phyloP scores from a whole-genome alignment of 345 rosid species.

The Euphorbia tirucalli region DNA sequence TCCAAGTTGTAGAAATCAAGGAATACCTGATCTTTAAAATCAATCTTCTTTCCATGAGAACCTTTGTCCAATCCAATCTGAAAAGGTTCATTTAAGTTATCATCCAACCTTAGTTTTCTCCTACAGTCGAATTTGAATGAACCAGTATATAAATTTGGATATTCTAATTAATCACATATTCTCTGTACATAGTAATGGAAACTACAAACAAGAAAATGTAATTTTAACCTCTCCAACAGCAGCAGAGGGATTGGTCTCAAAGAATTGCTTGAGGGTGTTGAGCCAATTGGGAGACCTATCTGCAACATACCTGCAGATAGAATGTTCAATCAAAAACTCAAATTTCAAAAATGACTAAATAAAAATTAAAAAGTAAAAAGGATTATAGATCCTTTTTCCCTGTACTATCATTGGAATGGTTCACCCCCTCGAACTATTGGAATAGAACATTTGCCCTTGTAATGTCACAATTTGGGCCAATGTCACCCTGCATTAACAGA shows the following conservation, averaged over 20 bases:
- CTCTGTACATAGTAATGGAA: neutral
- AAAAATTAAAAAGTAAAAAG: neutral
- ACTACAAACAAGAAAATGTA: neutral
- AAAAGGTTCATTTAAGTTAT: neutral
- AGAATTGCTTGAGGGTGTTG: constrained; percentile 53
- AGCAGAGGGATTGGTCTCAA: constrained; percentile 73
- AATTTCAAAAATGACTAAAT: neutral
- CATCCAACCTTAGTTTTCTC: no score
- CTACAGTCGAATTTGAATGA: neutral
- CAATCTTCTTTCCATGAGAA: constrained; percentile 68
- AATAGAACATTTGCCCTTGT: no score
- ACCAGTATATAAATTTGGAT: neutral
- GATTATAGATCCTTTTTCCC: no score
- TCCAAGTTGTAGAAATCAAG: neutral
- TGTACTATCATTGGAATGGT: no score
- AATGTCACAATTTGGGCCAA: no score
- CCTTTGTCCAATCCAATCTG: constrained; percentile 97
- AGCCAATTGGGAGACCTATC: constrained; percentile 83
- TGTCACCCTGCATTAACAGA: no score
- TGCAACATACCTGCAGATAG: constrained; percentile 46
- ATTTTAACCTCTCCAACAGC: constrained; percentile 81
- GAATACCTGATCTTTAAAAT: constrained; percentile 69
- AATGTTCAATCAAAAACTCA: neutral
- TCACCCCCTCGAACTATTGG: no score
- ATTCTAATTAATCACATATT: neutral